These are phyloP conservation scores for Solidago caesia DNA, from an alignment of 129 eudicot genomes.

Conservation along the genomic window DNA sequence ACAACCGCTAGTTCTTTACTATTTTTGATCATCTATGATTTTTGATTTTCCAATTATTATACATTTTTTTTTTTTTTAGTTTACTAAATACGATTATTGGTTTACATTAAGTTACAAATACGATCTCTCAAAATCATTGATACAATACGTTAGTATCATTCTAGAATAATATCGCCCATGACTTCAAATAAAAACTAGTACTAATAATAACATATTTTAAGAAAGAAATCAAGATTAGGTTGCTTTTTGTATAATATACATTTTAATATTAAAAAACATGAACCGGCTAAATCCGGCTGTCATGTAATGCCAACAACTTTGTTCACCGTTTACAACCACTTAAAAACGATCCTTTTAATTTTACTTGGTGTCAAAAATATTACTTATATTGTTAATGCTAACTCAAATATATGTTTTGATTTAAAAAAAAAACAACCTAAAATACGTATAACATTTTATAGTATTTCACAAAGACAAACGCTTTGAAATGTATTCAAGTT, in stretches of 20 bases:
- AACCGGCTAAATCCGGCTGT: conserved; percentile 36
- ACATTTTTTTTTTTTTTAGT: too few species aligned
- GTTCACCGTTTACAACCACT: conserved; percentile 25
- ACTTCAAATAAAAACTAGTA: not conserved
- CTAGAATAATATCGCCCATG: conserved; percentile 20
- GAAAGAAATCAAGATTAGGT: conserved; percentile 8
- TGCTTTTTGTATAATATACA: not conserved
- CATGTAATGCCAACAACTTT: conserved; percentile 36
- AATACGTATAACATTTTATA: not conserved
- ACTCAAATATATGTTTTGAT: too few species aligned
- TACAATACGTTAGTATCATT: not conserved
- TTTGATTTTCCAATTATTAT: too few species aligned
- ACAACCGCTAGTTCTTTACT: too few species aligned
- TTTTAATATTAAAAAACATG: conserved; percentile 9
- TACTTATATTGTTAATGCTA: not conserved
- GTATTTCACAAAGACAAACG: not conserved
- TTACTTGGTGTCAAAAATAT: not conserved
- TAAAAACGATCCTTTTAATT: conserved; percentile 14
- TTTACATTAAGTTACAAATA: not conserved
- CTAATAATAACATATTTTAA: conserved; percentile 1
- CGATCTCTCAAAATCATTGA: not conserved
- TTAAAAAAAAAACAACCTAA: not conserved
- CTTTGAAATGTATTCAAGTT: too few species aligned
- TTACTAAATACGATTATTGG: too few species aligned
- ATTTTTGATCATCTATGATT: too few species aligned